A percentile compares a stretch with the other conserved stretches of the same genome.
These are phyloP conservation scores for Sphagnum tenellum DNA, from an alignment of 225 moss, liverwort and hornwort genomes.

Conservation along the genomic window DNA sequence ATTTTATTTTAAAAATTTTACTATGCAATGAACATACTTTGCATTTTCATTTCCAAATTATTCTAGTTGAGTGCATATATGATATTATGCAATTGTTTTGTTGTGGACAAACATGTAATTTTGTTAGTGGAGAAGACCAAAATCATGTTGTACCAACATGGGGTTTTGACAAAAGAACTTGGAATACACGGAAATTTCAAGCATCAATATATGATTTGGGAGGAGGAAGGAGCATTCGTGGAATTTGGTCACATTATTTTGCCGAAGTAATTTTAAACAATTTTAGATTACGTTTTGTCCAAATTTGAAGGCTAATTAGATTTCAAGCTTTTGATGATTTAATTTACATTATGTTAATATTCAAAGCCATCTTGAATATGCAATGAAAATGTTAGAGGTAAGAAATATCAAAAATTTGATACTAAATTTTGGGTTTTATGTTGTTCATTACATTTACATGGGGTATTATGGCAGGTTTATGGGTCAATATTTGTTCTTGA, in stretches of 20 bases:
- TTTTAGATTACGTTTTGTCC: too few species aligned
- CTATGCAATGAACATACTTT: too few species aligned
- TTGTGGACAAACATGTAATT: too few species aligned
- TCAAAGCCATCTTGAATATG: too few species aligned
- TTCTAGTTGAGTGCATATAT: too few species aligned
- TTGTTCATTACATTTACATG: neutral
- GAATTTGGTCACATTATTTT: constrained; percentile 36
- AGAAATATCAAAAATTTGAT: neutral
- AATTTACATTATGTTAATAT: too few species aligned
- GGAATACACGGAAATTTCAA: constrained; percentile 8
- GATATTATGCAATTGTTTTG: too few species aligned
- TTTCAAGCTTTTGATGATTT: too few species aligned
- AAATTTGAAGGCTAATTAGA: too few species aligned
- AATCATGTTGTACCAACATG: constrained; percentile 4
- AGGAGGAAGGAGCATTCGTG: constrained; percentile 23
- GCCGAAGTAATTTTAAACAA: constrained; percentile 8
- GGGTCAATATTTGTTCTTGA: constrained; percentile 39
- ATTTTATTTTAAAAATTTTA: too few species aligned
- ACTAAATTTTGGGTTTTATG: neutral
- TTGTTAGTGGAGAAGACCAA: constrained; percentile 13
- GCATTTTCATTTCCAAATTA: too few species aligned
- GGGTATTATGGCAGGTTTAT: constrained; percentile 12
- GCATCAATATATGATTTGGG: constrained; percentile 20
- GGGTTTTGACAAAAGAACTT: constrained; percentile 18
- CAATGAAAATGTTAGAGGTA: too few species aligned